These are phyloP conservation scores for Panicum hallii DNA, from an alignment of 202 grass and related monocot species.

Conservation along the genomic window DNA sequence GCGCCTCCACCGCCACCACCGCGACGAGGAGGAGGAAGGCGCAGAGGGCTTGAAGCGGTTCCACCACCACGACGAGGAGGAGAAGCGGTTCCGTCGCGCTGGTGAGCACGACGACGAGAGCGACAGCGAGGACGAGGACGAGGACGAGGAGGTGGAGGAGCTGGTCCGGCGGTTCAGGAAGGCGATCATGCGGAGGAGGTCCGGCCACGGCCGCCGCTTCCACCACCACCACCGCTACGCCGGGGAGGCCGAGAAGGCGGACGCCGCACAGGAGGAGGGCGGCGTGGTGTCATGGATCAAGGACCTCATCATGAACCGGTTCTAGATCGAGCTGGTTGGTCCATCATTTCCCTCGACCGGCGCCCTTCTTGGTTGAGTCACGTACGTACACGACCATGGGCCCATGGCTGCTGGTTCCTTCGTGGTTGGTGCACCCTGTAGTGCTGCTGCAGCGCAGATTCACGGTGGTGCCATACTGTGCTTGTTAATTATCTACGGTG, in stretches of 20 bases:
- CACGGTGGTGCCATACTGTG: too few species aligned
- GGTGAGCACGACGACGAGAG: background rate
- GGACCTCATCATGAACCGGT: slow-evolving; percentile 42
- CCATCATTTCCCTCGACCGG: too few species aligned
- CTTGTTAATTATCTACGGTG: too few species aligned
- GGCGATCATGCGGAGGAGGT: slow-evolving; percentile 25
- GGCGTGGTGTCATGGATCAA: slow-evolving; percentile 55
- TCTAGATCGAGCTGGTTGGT: slow-evolving; percentile 14
- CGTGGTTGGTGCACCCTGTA: too few species aligned
- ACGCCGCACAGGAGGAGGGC: slow-evolving; percentile 13
- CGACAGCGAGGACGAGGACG: background rate
- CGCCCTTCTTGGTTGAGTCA: too few species aligned
- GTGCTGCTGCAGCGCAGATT: too few species aligned
- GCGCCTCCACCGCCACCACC: slow-evolving; percentile 1
- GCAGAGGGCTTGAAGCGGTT: background rate
- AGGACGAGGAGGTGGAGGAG: slow-evolving; percentile 35
- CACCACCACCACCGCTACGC: slow-evolving; percentile 19
- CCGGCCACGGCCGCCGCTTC: background rate
- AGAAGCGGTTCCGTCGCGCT: slow-evolving; percentile 14
- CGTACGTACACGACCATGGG: too few species aligned
- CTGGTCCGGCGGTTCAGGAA: slow-evolving; percentile 36
- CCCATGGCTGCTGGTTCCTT: too few species aligned
- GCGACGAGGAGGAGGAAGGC: background rate
- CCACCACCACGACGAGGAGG: background rate
- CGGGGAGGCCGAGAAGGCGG: background rate